Evolutionary conservation across 2,329 filamentous ascomycete species (phyloP), one percentile per base, ranked within the genome.

Genomic region (Chlorencoelia australis): DNA sequence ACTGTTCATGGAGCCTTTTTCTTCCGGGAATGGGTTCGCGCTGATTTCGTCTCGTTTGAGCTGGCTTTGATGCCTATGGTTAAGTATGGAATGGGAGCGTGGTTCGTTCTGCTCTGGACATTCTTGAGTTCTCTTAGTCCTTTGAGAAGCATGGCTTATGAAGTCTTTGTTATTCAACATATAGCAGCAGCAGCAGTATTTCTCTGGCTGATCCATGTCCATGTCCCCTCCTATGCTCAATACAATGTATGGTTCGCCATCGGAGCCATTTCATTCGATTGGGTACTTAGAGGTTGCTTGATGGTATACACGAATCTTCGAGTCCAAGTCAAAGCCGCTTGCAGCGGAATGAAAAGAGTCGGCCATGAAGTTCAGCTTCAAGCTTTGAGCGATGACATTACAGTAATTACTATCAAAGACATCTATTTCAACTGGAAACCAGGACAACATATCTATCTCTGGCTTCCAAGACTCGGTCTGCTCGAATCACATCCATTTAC

Each of bases 1-100:
- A 76, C 77, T 1, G 67, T 83, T 3, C 80, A 85, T 48, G 78
- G 81, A 41, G 80, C 73, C 47, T 73, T 80, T 54, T 84, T 82
- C 54, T 77, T 75, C 59, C 61, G 63, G 3, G 69, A 78, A 51
- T 84, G 79, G 75, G 67, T 67, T 17, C 61, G 62, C 8, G 67
- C 73, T 37, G 70, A 73, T 40, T 73, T 79, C 40, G 65, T 82
- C 19, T 58, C 69, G 26, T 59, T 65, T 14, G 71, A 82, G 52
- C 58, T 84, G 13, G 50, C 64, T 25, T 68, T 74, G 39, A 76
- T 82, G 67, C 66, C 71, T 5, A 69, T 82, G 50, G 70, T 79
- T 41, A 73, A 73, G 50, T 80, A 79, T 46, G 80, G 80, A 5
- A 55, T 84, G 2, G 76, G 68, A 7, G 77, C 77, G 1, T 84